Evolutionary conservation across 2,329 filamentous ascomycete species (phyloP).

Genomic region (Nigrospora sphaerica): DNA sequence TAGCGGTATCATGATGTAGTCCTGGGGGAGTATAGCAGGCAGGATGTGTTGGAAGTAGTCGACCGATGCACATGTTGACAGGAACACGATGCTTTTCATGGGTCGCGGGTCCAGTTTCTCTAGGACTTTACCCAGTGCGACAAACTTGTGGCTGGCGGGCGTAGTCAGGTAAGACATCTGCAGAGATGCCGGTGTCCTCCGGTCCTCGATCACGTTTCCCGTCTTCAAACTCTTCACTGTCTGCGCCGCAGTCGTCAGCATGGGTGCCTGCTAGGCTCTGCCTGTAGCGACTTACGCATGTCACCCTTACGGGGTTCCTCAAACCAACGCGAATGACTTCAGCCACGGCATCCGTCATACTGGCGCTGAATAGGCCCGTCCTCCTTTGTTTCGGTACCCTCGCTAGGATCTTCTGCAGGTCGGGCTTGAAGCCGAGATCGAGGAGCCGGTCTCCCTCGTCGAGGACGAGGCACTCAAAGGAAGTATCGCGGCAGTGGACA

Average conservation of each 20-base stretch:
- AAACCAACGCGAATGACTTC: constrained; percentile 89
- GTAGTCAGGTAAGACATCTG: constrained; percentile 79
- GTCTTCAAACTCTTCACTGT: constrained; percentile 72
- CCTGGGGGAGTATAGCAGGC: constrained; percentile 60
- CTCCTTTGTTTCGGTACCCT: constrained; percentile 86
- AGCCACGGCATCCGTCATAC: constrained; percentile 89
- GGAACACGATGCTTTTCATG: constrained; percentile 81
- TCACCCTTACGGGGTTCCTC: constrained; percentile 89
- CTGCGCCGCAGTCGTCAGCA: constrained; percentile 40
- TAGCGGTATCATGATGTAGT: constrained; percentile 67
- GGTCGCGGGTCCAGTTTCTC: constrained; percentile 63
- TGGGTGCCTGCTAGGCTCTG: too few species aligned
- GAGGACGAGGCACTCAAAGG: constrained; percentile 85
- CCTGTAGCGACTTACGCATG: too few species aligned
- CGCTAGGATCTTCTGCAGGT: constrained; percentile 77
- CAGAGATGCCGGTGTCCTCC: constrained; percentile 84
- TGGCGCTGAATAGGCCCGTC: constrained; percentile 91
- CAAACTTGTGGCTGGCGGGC: constrained; percentile 73
- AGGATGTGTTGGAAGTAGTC: constrained; percentile 88
- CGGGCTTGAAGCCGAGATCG: constrained; percentile 89
- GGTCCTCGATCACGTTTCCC: constrained; percentile 65
- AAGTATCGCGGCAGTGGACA: constrained; percentile 80
- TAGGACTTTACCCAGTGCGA: constrained; percentile 65
- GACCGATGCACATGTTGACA: constrained; percentile 89
- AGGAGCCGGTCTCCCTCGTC: constrained; percentile 92